Conservation (phyloP, 1,139 yeast genomes). For the Scheffersomyces illinoinensis region DNA sequence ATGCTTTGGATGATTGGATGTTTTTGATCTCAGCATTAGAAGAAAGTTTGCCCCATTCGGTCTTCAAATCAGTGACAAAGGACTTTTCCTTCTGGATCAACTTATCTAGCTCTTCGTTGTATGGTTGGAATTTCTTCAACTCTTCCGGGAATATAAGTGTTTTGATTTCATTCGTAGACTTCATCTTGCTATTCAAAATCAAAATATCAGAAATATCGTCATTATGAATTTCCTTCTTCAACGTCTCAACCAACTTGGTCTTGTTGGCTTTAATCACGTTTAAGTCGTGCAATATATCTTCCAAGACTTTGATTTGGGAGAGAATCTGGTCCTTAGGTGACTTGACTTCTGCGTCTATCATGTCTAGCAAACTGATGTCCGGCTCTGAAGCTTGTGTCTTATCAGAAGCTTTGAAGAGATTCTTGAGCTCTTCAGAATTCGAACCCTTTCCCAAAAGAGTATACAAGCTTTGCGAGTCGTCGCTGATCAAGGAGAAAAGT, state of each 20-base stretch:
- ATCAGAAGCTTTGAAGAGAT: slow-evolving; percentile 23
- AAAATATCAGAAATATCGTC: slow-evolving; percentile 86
- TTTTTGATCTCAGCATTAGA: slow-evolving; percentile 44
- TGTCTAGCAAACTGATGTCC: slow-evolving; percentile 57
- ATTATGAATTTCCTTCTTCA: slow-evolving; percentile 69
- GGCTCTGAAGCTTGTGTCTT: slow-evolving; percentile 13
- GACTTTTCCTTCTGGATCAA: slow-evolving; percentile 64
- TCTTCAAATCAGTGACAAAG: slow-evolving; percentile 57
- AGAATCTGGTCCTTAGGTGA: slow-evolving; percentile 26
- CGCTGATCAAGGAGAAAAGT: slow-evolving; percentile 41
- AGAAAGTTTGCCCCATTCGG: slow-evolving; percentile 57
- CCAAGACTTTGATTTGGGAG: slow-evolving; percentile 41
- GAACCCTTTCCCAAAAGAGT: slow-evolving; percentile 35
- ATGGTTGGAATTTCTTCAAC: slow-evolving; percentile 73
- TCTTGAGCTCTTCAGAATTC: slow-evolving; percentile 30
- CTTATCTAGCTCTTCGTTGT: slow-evolving; percentile 65
- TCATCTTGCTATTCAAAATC: slow-evolving; percentile 63
- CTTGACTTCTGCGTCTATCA: slow-evolving; percentile 46
- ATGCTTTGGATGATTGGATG: slow-evolving; percentile 35
- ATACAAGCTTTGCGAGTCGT: slow-evolving; percentile 27
- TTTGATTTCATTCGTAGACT: slow-evolving; percentile 57
- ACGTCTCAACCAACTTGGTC: slow-evolving; percentile 55
- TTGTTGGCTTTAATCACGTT: slow-evolving; percentile 59
- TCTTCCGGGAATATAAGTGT: slow-evolving; percentile 68
- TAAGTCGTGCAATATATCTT: slow-evolving; percentile 48